Percentiles rank a stretch among this genome's conserved stretches.
phyloP scores from a whole-genome alignment of 306 rosid species.

The Coriaria nepalensis region DNA sequence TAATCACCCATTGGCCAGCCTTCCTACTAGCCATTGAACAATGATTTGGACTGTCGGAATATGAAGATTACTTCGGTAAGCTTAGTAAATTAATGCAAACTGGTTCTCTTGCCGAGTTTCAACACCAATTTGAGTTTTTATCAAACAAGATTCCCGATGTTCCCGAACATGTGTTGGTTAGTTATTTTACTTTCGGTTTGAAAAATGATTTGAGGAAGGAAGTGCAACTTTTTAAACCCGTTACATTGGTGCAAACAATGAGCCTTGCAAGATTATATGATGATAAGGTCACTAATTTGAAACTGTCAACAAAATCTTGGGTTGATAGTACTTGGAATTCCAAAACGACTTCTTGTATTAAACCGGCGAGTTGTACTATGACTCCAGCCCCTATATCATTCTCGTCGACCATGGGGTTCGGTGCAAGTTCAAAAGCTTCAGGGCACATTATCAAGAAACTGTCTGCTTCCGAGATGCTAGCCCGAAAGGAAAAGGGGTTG shows the following conservation, averaged over 20 bases:
- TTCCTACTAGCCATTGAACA: no score
- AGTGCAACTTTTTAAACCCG: not conserved
- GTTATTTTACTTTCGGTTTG: not conserved
- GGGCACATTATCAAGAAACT: not conserved
- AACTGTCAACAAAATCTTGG: not conserved
- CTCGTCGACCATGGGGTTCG: not conserved
- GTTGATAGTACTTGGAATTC: not conserved
- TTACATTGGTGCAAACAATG: not conserved
- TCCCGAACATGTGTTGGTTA: not conserved
- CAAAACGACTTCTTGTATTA: not conserved
- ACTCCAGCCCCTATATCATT: not conserved
- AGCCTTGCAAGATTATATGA: no score
- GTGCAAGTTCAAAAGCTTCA: no score
- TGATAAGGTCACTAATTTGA: not conserved
- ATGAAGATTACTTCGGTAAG: no score
- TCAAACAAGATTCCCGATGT: not conserved
- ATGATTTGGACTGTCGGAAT: no score
- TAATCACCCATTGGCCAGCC: no score
- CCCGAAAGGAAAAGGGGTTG: not conserved
- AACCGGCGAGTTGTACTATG: not conserved
- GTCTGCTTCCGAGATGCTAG: not conserved
- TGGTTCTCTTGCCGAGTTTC: not conserved
- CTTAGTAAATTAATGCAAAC: not conserved
- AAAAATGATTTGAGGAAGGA: not conserved
- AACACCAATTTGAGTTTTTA: not conserved